Percentiles rank a stretch among this genome's conserved stretches.
Conservation (phyloP, 2,329 filamentous ascomycete species). For the Coccinonectria pachysandricola region DNA sequence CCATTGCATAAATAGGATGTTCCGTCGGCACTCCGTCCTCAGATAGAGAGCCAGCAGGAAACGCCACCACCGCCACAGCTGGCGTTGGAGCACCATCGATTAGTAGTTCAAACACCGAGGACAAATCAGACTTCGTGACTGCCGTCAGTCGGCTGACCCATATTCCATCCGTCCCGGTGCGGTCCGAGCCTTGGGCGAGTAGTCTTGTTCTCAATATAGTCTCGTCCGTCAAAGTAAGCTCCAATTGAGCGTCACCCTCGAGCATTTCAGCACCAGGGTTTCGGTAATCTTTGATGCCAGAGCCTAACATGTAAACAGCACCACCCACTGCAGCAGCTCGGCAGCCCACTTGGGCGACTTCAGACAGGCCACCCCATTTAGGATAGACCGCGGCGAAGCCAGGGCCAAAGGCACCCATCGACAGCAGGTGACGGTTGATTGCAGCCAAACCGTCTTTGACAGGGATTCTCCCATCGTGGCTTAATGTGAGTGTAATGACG, state of each 20-base stretch:
- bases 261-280: conserved; percentile 10
- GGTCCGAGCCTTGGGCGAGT: conserved; percentile 37
- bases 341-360: conserved; percentile 85
- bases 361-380: conserved; percentile 85
- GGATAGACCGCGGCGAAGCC: conserved; percentile 84
- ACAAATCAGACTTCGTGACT: conserved; percentile 57
- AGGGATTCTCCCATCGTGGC: conserved; percentile 51
- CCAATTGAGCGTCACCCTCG: conserved; percentile 21
- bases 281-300: conserved; percentile 41
- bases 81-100: conserved; percentile 68
- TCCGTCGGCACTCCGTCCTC: conserved; percentile 24
- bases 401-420: conserved; percentile 77
- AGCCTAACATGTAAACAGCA: conserved; percentile 77
- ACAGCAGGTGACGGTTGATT: conserved; percentile 71
- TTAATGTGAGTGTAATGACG: conserved; percentile 60
- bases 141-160: conserved; percentile 52
- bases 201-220: conserved; percentile 44
- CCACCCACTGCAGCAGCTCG: conserved; percentile 86
- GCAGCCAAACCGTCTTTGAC: conserved; percentile 57
- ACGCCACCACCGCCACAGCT: conserved; percentile 60
- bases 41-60: conserved; percentile 44
- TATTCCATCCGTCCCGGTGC: conserved; percentile 14
- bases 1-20: conserved; percentile 47
- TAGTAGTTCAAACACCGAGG: conserved; percentile 55
- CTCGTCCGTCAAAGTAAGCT: conserved; percentile 45